Evolutionary conservation across 257 asterid genomes (phyloP).

Genomic region (Forsythia suspensa): DNA sequence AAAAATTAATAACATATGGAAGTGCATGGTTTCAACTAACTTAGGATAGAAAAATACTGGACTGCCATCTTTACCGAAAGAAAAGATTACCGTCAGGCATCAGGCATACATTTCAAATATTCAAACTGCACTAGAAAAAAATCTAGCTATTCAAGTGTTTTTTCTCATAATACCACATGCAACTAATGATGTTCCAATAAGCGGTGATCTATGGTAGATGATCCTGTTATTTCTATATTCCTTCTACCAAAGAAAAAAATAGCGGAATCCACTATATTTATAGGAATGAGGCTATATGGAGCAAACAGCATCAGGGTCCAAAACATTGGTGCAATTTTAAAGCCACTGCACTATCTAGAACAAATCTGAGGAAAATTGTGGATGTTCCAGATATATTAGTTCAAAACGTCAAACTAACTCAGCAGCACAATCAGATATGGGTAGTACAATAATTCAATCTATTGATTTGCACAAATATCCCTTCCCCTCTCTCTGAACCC

Average conservation of each 20-base stretch:
- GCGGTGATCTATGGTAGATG: not conserved
- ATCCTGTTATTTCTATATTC: not conserved
- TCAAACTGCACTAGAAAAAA: not conserved
- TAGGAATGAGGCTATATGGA: not conserved
- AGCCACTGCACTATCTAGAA: not conserved
- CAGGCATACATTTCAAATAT: not conserved
- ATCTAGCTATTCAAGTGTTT: not conserved
- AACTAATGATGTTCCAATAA: too few species aligned
- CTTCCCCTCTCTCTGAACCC: not conserved
- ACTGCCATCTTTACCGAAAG: not conserved
- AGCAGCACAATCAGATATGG: not conserved
- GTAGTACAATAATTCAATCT: not conserved
- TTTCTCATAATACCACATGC: too few species aligned
- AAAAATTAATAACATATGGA: not conserved
- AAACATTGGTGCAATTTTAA: not conserved
- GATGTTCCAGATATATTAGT: constrained; percentile 3
- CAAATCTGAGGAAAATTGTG: not conserved
- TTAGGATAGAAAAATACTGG: not conserved
- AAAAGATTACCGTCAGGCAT: not conserved
- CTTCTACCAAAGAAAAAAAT: not conserved
- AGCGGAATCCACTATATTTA: not conserved
- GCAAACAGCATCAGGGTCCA: not conserved
- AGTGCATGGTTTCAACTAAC: not conserved
- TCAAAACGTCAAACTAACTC: not conserved
- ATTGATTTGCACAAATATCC: not conserved